Evolutionary conservation across 495 filamentous ascomycete genomes (phyloP), one percentile per base, ranked within the genome.

Genomic region (Penicillium diatomitis): DNA sequence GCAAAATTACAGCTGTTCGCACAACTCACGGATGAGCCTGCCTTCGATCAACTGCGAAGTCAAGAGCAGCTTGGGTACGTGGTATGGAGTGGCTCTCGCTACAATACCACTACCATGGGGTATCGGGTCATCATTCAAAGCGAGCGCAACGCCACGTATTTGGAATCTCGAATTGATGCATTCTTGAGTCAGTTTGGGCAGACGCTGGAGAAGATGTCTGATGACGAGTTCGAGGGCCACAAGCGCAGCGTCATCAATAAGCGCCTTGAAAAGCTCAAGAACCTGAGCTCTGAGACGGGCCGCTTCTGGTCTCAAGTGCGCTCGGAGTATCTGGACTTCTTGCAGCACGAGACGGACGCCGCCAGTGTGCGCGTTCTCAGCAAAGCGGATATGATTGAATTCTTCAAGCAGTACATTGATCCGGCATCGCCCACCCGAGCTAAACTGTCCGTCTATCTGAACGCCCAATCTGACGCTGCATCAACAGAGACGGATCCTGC

Each of bases 51-150:
- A 61, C 74, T 99, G 2, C 82, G 92, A 38, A 96, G 92, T 38
- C 96, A 96, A 64, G 92, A 99, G 64, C 92, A 99, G 65, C 84
- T 99, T 6, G 92, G 92, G 9, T 99, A 99, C 58, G 84, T 97
- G 40, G 92, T 99, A 1, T 95, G 86, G 71, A 91, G 85, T 42
- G 88, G 89, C 9, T 68, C 79, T 8, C 74, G 85, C 39, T 74
- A 82, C 47, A 79, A 76, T 34, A 64, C 79, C 40, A 90, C 84
- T 0, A 87, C 84, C 4, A 84, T 88, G 47, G 87, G 86, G 6
- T 95, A 90, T 62, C 79, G 90, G 8, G 83, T 99, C 49, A 82
- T 97, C 54, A 91, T 99, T 39, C 92, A 99, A 71, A 94, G 87
- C 58, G 92, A 99, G 71, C 83, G 83, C 54, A 82, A 84, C 3